These are phyloP conservation scores for Talaromyces proteolyticus DNA, from an alignment of 495 filamentous ascomycete genomes.

Conservation along the genomic window DNA sequence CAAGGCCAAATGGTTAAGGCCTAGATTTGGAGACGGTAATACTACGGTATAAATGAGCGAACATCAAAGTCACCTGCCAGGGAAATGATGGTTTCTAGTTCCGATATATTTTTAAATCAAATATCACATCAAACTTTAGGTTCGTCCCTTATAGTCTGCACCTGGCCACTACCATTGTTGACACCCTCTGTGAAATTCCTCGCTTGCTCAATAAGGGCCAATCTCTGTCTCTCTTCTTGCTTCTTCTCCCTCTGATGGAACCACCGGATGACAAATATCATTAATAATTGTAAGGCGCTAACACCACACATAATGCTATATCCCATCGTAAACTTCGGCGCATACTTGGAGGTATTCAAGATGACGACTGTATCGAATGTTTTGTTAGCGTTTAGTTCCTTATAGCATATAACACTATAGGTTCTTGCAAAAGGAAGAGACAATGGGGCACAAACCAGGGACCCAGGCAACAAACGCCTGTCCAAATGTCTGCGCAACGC, in stretches of 20 bases:
- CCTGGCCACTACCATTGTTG: not conserved
- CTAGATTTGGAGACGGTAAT: no score
- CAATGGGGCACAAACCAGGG: not conserved
- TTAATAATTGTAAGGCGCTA: constrained; percentile 1
- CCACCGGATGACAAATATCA: constrained; percentile 5
- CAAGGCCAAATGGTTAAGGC: no score
- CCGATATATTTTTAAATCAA: no score
- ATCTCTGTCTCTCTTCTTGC: not conserved
- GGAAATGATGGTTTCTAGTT: no score
- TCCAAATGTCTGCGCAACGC: constrained; percentile 8
- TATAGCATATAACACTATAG: no score
- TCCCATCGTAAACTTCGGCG: constrained; percentile 6
- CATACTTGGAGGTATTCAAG: constrained; percentile 6
- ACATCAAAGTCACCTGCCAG: no score
- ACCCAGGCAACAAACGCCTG: constrained; percentile 6
- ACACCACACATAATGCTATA: constrained; percentile 2
- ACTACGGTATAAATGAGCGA: no score
- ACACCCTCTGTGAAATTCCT: not conserved
- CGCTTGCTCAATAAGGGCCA: not conserved
- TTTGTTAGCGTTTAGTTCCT: not conserved
- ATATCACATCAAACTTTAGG: no score
- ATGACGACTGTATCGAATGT: not conserved
- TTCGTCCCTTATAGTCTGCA: not conserved
- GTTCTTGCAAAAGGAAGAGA: no score
- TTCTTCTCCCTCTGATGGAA: not conserved